Evolutionary conservation across 495 filamentous ascomycete genomes (phyloP).

Genomic region (Gamarada debralockiae): DNA sequence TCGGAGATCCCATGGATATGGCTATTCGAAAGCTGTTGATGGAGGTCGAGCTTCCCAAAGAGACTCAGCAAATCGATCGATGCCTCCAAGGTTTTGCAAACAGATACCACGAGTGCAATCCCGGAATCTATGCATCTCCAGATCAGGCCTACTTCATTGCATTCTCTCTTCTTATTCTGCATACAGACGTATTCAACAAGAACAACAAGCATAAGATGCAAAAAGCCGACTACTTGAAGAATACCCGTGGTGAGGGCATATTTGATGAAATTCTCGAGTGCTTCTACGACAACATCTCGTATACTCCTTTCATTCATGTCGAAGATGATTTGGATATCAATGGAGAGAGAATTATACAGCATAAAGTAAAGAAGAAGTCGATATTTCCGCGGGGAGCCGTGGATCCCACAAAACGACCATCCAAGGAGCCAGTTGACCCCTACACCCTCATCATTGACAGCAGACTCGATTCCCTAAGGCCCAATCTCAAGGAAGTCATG

Average conservation of each 20-base stretch:
- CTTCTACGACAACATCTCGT: conserved; percentile 97
- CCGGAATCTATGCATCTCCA: conserved; percentile 86
- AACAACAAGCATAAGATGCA: conserved; percentile 99
- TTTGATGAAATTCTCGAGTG: conserved; percentile 90
- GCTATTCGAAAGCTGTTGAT: conserved; percentile 90
- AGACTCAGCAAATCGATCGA: conserved; percentile 97
- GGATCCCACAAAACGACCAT: conserved; percentile 61
- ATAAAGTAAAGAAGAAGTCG: conserved; percentile 63
- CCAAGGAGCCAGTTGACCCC: conserved; percentile 87
- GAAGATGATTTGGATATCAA: conserved; percentile 87
- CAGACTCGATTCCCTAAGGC: conserved; percentile 75
- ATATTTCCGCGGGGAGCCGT: conserved; percentile 65
- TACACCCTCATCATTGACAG: conserved; percentile 91
- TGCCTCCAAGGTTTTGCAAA: conserved; percentile 93
- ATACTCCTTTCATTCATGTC: conserved; percentile 95
- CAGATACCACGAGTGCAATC: conserved; percentile 97
- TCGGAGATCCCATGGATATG: conserved; percentile 97
- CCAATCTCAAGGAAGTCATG: conserved; percentile 87
- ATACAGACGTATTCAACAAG: conserved; percentile 98
- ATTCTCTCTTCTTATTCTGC: conserved; percentile 92
- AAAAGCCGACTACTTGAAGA: conserved; percentile 91
- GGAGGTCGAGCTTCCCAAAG: conserved; percentile 93
- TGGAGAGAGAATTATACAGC: conserved; percentile 65
- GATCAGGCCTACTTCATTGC: conserved; percentile 97
- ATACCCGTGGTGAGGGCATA: conserved; percentile 83